phyloP scores from a whole-genome alignment of 2,329 filamentous ascomycete genomes.

The Colletotrichum melonis region DNA sequence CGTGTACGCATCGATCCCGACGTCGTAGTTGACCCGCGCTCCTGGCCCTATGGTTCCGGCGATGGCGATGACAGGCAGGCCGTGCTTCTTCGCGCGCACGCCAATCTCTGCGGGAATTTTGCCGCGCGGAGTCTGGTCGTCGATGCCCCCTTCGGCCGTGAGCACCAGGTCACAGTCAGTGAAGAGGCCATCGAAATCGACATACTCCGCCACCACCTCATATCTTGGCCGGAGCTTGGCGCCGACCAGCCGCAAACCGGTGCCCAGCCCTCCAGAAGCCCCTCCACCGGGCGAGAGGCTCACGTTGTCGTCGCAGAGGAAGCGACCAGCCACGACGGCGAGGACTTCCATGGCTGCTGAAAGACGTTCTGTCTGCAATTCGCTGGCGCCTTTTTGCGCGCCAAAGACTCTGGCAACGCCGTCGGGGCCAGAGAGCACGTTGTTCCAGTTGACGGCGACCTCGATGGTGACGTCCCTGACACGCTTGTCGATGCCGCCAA shows the following conservation, averaged over 20 bases:
- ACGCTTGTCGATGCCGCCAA: slow-evolving; percentile 51
- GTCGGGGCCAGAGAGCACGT: slow-evolving; percentile 59
- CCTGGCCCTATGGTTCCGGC: slow-evolving; percentile 50
- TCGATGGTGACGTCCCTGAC: slow-evolving; percentile 54
- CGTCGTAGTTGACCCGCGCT: slow-evolving; percentile 47
- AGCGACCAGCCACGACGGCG: slow-evolving; percentile 47
- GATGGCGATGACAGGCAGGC: slow-evolving; percentile 56
- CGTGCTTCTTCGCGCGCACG: slow-evolving; percentile 55
- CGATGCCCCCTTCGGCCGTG: slow-evolving; percentile 64
- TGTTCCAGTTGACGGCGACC: slow-evolving; percentile 63
- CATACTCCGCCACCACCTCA: slow-evolving; percentile 62
- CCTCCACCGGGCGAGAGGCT: slow-evolving; percentile 57
- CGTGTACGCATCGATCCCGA: slow-evolving; percentile 47
- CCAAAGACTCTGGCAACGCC: slow-evolving; percentile 63
- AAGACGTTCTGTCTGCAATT: slow-evolving; percentile 54
- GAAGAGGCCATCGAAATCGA: slow-evolving; percentile 58
- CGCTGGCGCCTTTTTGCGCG: slow-evolving; percentile 61
- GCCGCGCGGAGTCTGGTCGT: slow-evolving; percentile 61
- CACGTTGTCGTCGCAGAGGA: slow-evolving; percentile 48
- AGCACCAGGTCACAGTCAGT: slow-evolving; percentile 61
- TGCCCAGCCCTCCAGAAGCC: slow-evolving; percentile 63
- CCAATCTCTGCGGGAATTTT: slow-evolving; percentile 66
- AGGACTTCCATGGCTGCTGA: slow-evolving; percentile 54
- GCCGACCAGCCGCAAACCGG: slow-evolving; percentile 60
- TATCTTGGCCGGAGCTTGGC: slow-evolving; percentile 58